phyloP scores from a whole-genome alignment of 2,329 filamentous ascomycete species.

The Phaeosphaeriaceae sp. region DNA sequence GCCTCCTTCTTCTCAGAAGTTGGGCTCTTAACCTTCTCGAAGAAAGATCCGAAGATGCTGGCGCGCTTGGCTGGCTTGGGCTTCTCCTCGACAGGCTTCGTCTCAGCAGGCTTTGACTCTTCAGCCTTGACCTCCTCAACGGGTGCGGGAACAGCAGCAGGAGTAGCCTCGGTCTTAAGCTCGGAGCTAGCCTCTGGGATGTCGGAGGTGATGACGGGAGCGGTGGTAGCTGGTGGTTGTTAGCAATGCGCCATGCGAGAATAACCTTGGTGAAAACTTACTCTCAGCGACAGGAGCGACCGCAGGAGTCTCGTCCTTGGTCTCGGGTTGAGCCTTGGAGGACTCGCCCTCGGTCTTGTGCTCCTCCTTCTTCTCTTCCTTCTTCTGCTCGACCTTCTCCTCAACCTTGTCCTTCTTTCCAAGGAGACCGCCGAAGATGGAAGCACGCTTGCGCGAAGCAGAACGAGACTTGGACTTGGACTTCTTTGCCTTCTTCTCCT shows the following conservation, averaged over 20 bases:
- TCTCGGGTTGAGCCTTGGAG: conserved; percentile 44
- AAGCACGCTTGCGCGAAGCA: conserved; percentile 65
- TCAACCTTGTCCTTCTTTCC: conserved; percentile 67
- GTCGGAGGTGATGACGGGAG: conserved; percentile 45
- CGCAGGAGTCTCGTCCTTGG: conserved; percentile 37
- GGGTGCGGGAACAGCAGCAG: conserved; percentile 17
- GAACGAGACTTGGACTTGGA: conserved; percentile 69
- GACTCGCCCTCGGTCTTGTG: conserved; percentile 41
- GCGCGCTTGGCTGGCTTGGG: conserved; percentile 80
- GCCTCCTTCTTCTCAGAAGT: conserved; percentile 73
- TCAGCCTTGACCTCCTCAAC: conserved; percentile 55
- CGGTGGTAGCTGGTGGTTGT: conserved; percentile 31
- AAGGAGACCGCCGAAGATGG: conserved; percentile 65
- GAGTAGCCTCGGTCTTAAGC: conserved; percentile 57
- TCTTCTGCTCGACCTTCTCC: conserved; percentile 53
- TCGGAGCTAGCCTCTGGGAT: conserved; percentile 36
- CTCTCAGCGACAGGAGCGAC: conserved; percentile 39
- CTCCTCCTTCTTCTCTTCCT: conserved; percentile 43
- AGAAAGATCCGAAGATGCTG: conserved; percentile 81
- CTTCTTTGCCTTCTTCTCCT: conserved; percentile 57
- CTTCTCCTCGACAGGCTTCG: conserved; percentile 49
- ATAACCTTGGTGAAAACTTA: conserved; percentile 20
- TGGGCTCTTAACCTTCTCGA: conserved; percentile 64
- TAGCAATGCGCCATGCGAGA: conserved; percentile 6
- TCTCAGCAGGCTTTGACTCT: conserved; percentile 58